These are phyloP conservation scores for Deinandra increscens DNA, from an alignment of 129 eudicot genomes.

Conservation along the genomic window DNA sequence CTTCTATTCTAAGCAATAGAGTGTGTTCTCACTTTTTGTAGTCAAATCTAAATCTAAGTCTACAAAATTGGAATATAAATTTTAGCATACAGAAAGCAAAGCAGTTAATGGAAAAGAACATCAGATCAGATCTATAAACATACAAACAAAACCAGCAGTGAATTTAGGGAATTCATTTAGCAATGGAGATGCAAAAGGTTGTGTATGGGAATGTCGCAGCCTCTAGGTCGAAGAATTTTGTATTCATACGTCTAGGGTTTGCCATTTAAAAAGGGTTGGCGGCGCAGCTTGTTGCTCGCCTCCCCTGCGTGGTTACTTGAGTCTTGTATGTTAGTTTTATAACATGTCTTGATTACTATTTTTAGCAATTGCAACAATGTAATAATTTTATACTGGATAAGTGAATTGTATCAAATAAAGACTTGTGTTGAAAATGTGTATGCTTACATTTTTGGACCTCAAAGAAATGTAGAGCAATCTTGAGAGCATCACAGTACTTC, in stretches of 20 bases:
- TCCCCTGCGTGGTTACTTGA: no score
- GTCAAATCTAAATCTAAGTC: conserved; percentile 3
- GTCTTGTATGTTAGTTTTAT: no score
- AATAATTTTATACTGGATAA: background rate
- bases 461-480: conserved; percentile 73
- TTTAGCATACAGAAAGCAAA: background rate
- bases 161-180: conserved; percentile 9
- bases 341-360: no score
- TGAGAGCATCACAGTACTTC: conserved; percentile 75
- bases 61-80: background rate
- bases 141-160: conserved; percentile 10
- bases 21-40: conserved; percentile 8
- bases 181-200: no score
- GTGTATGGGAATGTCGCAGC: no score
- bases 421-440: background rate
- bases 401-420: background rate
- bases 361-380: background rate
- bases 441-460: conserved; percentile 74
- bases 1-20: background rate
- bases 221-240: no score
- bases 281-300: no score
- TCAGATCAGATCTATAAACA: conserved; percentile 20
- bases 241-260: no score
- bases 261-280: no score
- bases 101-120: no score